Conservation (phyloP, 2,329 filamentous ascomycete species). For the Simplicillium aogashimaense region DNA sequence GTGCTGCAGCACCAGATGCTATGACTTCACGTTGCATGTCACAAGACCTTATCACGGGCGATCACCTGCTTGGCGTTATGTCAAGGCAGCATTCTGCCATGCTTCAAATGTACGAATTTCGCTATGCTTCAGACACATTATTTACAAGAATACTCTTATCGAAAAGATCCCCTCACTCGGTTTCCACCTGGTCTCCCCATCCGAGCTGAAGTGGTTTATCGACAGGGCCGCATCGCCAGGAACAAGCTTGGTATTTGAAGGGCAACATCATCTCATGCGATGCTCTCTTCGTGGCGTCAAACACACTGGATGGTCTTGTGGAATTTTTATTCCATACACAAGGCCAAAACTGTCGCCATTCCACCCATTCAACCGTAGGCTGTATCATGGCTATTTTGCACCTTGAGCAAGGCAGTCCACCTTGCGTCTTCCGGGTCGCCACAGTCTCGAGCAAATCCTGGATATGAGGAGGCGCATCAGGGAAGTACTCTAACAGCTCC, state of each 20-base stretch:
- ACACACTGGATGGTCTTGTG: too few species aligned
- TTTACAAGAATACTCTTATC: neutral
- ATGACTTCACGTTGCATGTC: too few species aligned
- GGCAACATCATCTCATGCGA: conserved; percentile 29
- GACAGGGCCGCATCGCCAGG: conserved; percentile 36
- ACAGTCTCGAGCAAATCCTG: conserved; percentile 28
- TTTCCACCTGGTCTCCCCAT: conserved; percentile 4
- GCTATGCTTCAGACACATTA: neutral
- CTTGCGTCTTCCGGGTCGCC: conserved; percentile 30
- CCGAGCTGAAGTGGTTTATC: conserved; percentile 17
- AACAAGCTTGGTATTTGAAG: conserved; percentile 38
- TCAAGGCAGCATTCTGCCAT: too few species aligned
- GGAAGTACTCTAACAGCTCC: conserved; percentile 32
- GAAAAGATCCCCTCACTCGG: neutral
- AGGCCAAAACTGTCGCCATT: conserved; percentile 41
- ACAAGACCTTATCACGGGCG: too few species aligned
- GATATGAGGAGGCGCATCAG: conserved; percentile 29
- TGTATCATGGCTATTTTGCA: conserved; percentile 39
- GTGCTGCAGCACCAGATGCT: too few species aligned
- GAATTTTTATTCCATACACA: too few species aligned
- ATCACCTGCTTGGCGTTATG: too few species aligned
- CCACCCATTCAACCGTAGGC: conserved; percentile 49
- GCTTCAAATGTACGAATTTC: too few species aligned
- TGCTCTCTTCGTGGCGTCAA: conserved; percentile 15
- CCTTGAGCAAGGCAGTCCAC: conserved; percentile 39